These are phyloP conservation scores for Polyplosphaeria fusca DNA, from an alignment of 495 filamentous ascomycete genomes.

Conservation along the genomic window DNA sequence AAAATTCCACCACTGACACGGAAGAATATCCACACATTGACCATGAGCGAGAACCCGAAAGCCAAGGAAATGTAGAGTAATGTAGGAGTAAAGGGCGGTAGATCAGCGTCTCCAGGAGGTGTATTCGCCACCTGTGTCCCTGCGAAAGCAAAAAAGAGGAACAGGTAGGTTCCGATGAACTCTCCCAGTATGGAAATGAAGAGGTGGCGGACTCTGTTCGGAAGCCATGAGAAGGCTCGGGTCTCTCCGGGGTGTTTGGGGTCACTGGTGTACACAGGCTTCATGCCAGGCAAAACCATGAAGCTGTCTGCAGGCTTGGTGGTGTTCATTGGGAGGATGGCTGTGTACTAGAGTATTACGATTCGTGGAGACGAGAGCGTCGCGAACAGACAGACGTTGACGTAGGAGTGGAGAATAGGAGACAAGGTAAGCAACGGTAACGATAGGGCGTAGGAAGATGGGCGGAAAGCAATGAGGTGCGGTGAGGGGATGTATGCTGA, in stretches of 20 bases:
- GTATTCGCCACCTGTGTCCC: constrained; percentile 70
- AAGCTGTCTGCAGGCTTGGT: constrained; percentile 28
- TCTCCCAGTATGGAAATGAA: constrained; percentile 63
- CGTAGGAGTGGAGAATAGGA: constrained; percentile 2
- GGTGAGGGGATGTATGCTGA: too few relatives aligned
- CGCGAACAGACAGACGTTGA: constrained; percentile 9
- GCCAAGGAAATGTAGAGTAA: constrained; percentile 68
- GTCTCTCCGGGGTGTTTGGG: constrained; percentile 23
- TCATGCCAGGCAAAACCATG: constrained; percentile 35
- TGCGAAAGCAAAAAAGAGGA: constrained; percentile 78
- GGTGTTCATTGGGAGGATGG: too few relatives aligned
- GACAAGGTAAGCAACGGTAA: constrained; percentile 1
- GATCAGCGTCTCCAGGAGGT: constrained; percentile 14
- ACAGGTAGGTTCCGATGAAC: constrained; percentile 78
- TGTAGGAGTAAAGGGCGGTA: constrained; percentile 24
- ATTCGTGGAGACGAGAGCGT: constrained; percentile 12
- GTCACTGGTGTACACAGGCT: constrained; percentile 24
- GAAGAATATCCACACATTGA: constrained; percentile 86
- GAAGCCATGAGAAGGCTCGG: constrained; percentile 31
- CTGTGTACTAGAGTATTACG: not conserved
- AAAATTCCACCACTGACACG: constrained; percentile 76
- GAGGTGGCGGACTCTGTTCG: constrained; percentile 45
- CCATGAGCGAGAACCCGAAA: constrained; percentile 72
- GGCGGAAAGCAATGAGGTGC: constrained; percentile 1
- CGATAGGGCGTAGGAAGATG: constrained; percentile 18